Evolutionary conservation across 208 protist genomes (phyloP), one percentile per base, ranked within the genome.

Genomic region (Leishmania tropica): DNA sequence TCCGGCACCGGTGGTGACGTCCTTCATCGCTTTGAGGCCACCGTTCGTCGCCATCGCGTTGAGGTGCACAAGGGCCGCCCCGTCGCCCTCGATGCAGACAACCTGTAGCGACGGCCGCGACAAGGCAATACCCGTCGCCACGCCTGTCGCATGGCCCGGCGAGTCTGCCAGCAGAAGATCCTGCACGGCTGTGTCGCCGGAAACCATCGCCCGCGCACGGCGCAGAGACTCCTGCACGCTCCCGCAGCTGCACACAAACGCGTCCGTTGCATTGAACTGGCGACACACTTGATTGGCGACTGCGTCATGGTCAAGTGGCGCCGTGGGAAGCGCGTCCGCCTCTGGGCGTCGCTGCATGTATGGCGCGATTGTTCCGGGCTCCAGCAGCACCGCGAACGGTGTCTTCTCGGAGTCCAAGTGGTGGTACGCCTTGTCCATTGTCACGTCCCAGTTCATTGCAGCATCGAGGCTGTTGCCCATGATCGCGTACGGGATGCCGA

Each of bases 1-100:
- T 19, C 83, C 85, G 2, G 60, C 64, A 21, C 83, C 81, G 3
- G 74, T 83, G 37, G 47, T 65, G 51, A 79, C 64, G 56, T 81
- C 56, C 54, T 87, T 79, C 21, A 81, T 31, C 11, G 88, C 85
- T 28, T 82, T 81, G 13, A 84, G 51, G 15, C 84, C 79, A 40
- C 92, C 93, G 71, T 82, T 48, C 68, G 76, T 90, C 37, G 93
- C 89, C 60, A 96, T 79, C 21, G 84, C 85, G 42, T 91, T 94
- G 83, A 98, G 85, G 79, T 97, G 96, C 87, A 93, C 93, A 31
- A 98, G 53, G 6, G 90, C 80, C 4, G 93, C 90, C n/a, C 93
- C 94, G 84, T 98, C 96, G 53, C 93, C 94, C 80, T 98, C 95
- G 11, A 98, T 64, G 76, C 94, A 94, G 73, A 90, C 91, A 2